Evolutionary conservation across 306 rosid genomes (phyloP).

Genomic region (Betula pendula): DNA sequence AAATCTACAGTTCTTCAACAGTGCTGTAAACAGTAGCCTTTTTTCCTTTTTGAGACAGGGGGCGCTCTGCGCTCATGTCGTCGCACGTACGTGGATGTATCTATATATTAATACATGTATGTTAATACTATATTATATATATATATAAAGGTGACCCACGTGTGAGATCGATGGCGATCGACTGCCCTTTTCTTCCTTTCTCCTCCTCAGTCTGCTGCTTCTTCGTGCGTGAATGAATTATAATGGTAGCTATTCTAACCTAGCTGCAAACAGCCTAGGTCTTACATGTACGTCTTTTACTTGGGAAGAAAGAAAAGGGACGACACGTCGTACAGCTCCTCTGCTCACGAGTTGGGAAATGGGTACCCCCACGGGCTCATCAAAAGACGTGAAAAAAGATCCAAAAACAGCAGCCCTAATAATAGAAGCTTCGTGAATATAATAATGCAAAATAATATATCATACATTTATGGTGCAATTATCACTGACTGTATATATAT

Average conservation of each 20-base stretch:
- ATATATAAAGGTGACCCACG: background rate
- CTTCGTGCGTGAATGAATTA: background rate
- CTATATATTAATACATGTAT: background rate
- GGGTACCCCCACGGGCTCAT: constrained; percentile 23
- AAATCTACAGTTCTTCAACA: constrained; percentile 13
- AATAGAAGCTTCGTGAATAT: background rate
- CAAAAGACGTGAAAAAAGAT: constrained; percentile 19
- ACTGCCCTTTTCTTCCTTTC: background rate
- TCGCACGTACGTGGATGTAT: background rate
- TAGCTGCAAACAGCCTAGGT: background rate
- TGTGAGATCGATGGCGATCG: constrained; percentile 2
- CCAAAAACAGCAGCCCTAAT: background rate
- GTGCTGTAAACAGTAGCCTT: constrained; percentile 16
- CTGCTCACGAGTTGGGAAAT: too few relatives aligned
- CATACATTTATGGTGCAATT: background rate
- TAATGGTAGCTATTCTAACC: too few relatives aligned
- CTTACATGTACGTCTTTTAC: background rate
- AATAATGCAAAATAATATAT: background rate
- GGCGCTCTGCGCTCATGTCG: constrained; percentile 20
- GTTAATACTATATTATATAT: background rate
- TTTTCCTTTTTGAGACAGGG: constrained; percentile 23
- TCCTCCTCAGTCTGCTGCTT: background rate
- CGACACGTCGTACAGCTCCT: background rate
- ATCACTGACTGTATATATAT: background rate
- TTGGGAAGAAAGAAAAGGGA: background rate